Conservation (phyloP, 73 alveolate genomes). For the Tetrahymena elliotti region DNA sequence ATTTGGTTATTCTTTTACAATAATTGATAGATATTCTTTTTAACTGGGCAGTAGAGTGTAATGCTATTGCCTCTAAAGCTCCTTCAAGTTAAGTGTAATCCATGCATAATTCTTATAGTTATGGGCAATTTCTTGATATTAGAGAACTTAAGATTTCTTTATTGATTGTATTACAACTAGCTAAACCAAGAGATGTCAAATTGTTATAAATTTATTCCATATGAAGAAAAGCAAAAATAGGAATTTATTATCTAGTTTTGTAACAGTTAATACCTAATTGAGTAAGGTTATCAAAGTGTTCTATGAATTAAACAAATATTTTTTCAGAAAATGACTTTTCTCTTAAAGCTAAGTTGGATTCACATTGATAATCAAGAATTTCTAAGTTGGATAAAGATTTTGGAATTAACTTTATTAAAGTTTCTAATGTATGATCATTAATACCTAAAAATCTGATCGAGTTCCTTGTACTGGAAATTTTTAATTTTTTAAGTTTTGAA, state of each 20-base stretch:
- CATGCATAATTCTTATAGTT: neutral
- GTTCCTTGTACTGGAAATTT: neutral
- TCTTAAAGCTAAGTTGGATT: neutral
- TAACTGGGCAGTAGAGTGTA: neutral
- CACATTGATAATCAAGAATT: neutral
- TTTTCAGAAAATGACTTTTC: neutral
- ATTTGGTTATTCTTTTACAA: neutral
- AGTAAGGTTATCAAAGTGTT: neutral
- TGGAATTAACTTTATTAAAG: neutral
- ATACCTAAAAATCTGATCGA: neutral
- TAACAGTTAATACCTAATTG: neutral
- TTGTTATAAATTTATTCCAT: neutral
- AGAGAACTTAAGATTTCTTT: neutral
- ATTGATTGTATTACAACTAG: neutral
- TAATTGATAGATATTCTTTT: neutral
- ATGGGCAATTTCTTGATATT: neutral
- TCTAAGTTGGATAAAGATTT: neutral
- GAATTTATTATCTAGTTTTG: neutral
- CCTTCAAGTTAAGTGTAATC: neutral
- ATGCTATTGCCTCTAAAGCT: neutral
- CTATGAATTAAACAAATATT: neutral
- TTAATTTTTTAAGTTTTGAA: neutral
- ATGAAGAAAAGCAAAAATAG: neutral
- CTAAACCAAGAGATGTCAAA: neutral
- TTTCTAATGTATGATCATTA: neutral